Evolutionary conservation across 768 basidiomycete species (phyloP), one percentile per base, ranked within the genome.

Genomic region (Termitomyces bulborhizus): DNA sequence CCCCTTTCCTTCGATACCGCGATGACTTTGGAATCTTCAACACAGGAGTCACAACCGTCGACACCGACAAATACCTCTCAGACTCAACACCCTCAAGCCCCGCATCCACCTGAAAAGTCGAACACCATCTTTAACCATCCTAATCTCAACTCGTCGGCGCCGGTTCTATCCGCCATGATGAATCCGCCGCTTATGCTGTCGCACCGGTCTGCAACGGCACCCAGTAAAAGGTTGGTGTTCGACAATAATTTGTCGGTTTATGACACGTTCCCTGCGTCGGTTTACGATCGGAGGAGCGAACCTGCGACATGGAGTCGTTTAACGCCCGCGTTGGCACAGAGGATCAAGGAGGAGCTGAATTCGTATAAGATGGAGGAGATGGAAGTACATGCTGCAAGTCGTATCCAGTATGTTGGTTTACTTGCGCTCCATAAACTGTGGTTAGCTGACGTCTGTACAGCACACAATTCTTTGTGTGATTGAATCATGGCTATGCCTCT

Each of bases 301-400:
- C 93, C 93, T 21, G 95, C 94, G 46, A 98, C 96, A 27, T 98
- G 94, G 86, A 98, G 95, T 72, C 82, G 91, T 40, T 73, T 99
- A 64, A 99, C 97, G 51, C 97, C 96, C 43, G 85, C 88, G 55
- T 76, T 98, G 64, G 96, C 96, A 40, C 93, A 98, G 76, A 81
- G 88, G 63, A 98, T 99, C 71, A 99, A 99, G 79, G 93, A 96
- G 73, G 93, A 96, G 73, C 77, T 99, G 51, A 99, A 99, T 72
- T 93, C 92, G 54, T 98, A 91, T 74, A 98, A 98, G 79, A 92
- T 98, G 90, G 94, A 96, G 72, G 94, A 98, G 75, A 98, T 99
- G 96, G 93, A 95, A 69, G 94, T 99, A 58, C 96, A 98, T 71
- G 90, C 90, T 62, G 77, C 88, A 48, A 95, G 92, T 71, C 85